Evolutionary conservation across 2,329 filamentous ascomycete species (phyloP), one percentile per base, ranked within the genome.

Genomic region (Hymenoscyphus salicellus): DNA sequence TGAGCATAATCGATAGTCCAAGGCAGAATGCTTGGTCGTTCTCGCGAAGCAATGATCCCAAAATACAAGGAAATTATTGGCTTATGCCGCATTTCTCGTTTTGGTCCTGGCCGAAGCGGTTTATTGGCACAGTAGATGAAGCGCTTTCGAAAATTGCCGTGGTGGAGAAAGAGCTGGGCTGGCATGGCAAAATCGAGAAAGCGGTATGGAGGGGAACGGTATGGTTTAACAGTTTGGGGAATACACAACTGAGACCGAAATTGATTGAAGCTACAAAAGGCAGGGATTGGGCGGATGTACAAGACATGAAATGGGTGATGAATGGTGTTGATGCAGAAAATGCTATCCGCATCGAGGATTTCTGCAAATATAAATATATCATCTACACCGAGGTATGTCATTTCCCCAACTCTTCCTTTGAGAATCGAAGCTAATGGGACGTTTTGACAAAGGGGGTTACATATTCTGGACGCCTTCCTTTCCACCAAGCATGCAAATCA

Each of bases 71-170:
- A 11, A 79, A 79, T 41, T 77, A 76, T 64, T 85, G 83, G 74
- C 72, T 83, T 4, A 82, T 85, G 76, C 83, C 83, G 63, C 84
- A 83, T 76, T 87, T 83, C 77, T 79, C 78, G 71, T 83, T 81
- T 76, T 86, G 80, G 80, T 79, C 80, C 5, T 85, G 83, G 83
- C 76, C 80, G 26, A 77, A 83, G 56, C 80, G 79, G 61, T 82
- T 81, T 76, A 82, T 81, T 72, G 78, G 77, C 5, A 80, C 80
- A 6, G 71, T 83, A 16, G 67, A 75, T 11, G 74, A 78, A 58
- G 81, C 80, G 0, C 71, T 79, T 0, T 38, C 55, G 0, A 76
- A 76, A 60, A 81, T 82, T 62, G 41, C 73, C 3, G 20, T 16
- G 0, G 68, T 83, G 56, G 81, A 84, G 64, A 56, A 65, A 0